Evolutionary conservation across 1,139 yeast species (phyloP).

Genomic region (Debaryomyces udenii): DNA sequence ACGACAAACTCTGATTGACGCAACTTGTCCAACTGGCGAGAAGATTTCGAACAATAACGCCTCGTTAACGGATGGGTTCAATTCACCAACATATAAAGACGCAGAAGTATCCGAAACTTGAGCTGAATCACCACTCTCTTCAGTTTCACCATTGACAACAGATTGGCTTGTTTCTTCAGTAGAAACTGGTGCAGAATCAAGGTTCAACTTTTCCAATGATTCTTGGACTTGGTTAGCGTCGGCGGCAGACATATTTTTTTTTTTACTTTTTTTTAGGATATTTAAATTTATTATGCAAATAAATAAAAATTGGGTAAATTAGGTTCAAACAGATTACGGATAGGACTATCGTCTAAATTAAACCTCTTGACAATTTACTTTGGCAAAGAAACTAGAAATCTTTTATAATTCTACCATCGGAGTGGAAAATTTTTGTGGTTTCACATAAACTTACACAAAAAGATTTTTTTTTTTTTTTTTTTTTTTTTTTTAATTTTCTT

Average conservation of each 20-base stretch:
- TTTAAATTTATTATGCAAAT: slow-evolving; percentile 13
- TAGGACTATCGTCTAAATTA: slow-evolving; percentile 8
- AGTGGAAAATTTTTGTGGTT: slow-evolving; percentile 12
- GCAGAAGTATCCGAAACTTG: slow-evolving; percentile 63
- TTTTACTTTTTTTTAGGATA: slow-evolving; percentile 15
- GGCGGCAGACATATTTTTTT: slow-evolving; percentile 48
- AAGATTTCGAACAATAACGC: slow-evolving; percentile 93
- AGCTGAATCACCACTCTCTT: slow-evolving; percentile 35
- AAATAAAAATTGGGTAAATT: slow-evolving; percentile 12
- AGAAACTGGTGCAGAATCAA: slow-evolving; percentile 39
- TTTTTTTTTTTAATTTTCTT: slow-evolving; percentile 2
- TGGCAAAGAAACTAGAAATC: slow-evolving; percentile 7
- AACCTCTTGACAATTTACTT: slow-evolving; percentile 9
- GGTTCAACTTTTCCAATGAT: slow-evolving; percentile 57
- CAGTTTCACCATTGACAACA: slow-evolving; percentile 23
- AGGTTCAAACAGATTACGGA: slow-evolving; percentile 11
- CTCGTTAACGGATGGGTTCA: slow-evolving; percentile 91
- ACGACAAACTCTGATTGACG: slow-evolving; percentile 98
- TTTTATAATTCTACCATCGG: slow-evolving; percentile 1
- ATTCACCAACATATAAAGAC: slow-evolving; percentile 96
- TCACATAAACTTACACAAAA: slow-evolving; percentile 9
- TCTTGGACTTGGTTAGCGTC: slow-evolving; percentile 56
- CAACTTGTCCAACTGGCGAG: slow-evolving; percentile 93
- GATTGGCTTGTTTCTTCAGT: slow-evolving; percentile 33
- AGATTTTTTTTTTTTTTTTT: slow-evolving; percentile 10